phyloP scores from a whole-genome alignment of 495 filamentous ascomycete genomes.

The Hypoxylon cercidicola region DNA sequence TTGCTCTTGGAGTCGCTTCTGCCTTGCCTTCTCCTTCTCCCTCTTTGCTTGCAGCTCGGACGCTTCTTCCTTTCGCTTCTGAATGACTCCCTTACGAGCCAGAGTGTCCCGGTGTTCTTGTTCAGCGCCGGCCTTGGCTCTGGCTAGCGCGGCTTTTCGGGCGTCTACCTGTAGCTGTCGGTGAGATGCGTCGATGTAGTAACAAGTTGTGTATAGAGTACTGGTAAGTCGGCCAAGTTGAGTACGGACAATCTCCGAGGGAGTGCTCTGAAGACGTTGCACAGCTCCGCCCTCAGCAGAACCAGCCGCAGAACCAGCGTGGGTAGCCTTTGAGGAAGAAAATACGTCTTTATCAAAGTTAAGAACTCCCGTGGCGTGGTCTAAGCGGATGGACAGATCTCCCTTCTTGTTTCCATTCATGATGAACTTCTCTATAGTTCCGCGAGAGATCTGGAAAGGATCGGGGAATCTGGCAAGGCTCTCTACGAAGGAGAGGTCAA shows the following conservation, averaged over 20 bases:
- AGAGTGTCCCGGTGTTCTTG: conserved; percentile 91
- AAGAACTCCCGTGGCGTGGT: conserved; percentile 91
- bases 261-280: conserved; percentile 95
- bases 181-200: conserved; percentile 92
- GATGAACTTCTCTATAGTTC: conserved; percentile 99
- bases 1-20: conserved; percentile 83
- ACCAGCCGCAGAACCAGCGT: conserved; percentile 83
- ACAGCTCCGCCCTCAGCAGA: conserved; percentile 90
- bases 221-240: conserved; percentile 93
- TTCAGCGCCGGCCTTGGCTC: conserved; percentile 86
- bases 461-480: conserved; percentile 95
- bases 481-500: conserved; percentile 93
- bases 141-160: conserved; percentile 79
- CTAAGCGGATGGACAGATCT: conserved; percentile 93
- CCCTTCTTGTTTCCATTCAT: conserved; percentile 99
- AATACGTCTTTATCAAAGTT: conserved; percentile 99
- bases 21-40: conserved; percentile 90
- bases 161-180: conserved; percentile 80
- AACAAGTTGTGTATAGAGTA: conserved; percentile 89
- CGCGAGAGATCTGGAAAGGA: conserved; percentile 91
- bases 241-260: conserved; percentile 95
- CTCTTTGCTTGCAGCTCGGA: conserved; percentile 83
- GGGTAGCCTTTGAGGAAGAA: conserved; percentile 92
- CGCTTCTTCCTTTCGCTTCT: conserved; percentile 95
- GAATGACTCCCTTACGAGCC: conserved; percentile 87